Evolutionary conservation across 2,329 filamentous ascomycete genomes (phyloP), one percentile per base, ranked within the genome.

Genomic region (Epichloe baconii): DNA sequence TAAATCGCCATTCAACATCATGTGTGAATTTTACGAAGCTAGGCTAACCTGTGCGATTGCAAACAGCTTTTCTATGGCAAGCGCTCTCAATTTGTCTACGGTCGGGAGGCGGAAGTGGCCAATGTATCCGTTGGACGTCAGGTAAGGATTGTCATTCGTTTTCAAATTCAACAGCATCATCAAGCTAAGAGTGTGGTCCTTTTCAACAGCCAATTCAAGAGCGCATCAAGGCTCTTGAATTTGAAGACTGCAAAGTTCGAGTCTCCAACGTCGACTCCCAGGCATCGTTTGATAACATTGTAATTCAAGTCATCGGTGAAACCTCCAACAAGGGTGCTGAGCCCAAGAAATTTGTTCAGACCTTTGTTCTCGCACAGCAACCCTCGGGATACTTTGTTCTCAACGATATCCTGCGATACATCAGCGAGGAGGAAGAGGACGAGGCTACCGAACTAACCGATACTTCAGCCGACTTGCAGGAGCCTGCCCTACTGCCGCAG

Each of bases 231-330:
- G 76, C 85, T 58, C 83, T 97, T 57, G 86, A 94, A 59, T 95
- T 95, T 76, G 87, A 95, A 68, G 89, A 97, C 69, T 94, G 88
- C 81, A 98, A 98, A 75, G 91, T 98, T 63, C 88, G 93, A 66
- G 87, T 98, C 61, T 86, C 91, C 68, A 98, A 98, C 64, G 93
- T 98, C 63, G 93, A 98, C 70, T 91, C 90, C 17, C 91, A 98
- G 71, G 85, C 85, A 56, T 96, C 91, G 10, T 86, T 83, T 67
- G 82, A 90, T 55, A 94, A 90, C 72, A 97, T 98, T 60, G 83
- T 98, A 61, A 94, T 98, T 63, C 90, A 95, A 69, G 93, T 97
- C 62, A 96, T 98, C 65, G 93, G 93, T 58, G 91, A 97, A 72
- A 94, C 93, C 62, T 95, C 90, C 62, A 96, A 95, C 80, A 94